phyloP scores from a whole-genome alignment of 1,284 basidiomycete genomes.

The Malassezia globosa region DNA sequence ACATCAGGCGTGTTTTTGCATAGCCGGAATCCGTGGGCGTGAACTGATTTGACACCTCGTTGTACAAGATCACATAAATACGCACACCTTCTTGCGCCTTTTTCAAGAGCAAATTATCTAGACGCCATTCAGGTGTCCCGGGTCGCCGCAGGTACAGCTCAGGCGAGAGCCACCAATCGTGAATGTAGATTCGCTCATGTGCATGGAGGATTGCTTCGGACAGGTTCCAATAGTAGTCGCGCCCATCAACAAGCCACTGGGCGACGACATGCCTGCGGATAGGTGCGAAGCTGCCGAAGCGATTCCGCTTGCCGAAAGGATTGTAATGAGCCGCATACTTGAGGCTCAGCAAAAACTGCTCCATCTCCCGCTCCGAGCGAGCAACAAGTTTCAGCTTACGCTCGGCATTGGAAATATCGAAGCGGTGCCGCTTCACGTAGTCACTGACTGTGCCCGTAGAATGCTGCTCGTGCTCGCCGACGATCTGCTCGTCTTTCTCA shows the following conservation, averaged over 20 bases:
- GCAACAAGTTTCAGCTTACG: slow-evolving; percentile 76
- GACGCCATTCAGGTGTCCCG: slow-evolving; percentile 69
- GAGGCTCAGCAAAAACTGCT: slow-evolving; percentile 88
- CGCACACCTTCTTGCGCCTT: slow-evolving; percentile 95
- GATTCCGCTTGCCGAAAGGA: slow-evolving; percentile 67
- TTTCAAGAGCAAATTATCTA: slow-evolving; percentile 74
- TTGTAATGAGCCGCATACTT: slow-evolving; percentile 69
- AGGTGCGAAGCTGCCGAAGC: slow-evolving; percentile 73
- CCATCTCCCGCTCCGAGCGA: slow-evolving; percentile 85
- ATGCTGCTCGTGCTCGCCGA: neutral
- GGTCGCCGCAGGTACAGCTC: slow-evolving; percentile 77
- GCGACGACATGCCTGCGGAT: slow-evolving; percentile 83
- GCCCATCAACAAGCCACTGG: slow-evolving; percentile 98
- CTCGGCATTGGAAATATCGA: slow-evolving; percentile 85
- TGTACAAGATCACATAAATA: slow-evolving; percentile 74
- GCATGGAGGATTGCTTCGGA: slow-evolving; percentile 83
- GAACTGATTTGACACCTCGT: slow-evolving; percentile 93
- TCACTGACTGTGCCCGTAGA: slow-evolving; percentile 6
- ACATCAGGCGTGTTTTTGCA: slow-evolving; percentile 74
- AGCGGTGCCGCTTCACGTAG: slow-evolving; percentile 60
- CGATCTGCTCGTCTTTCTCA: neutral
- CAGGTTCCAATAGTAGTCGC: slow-evolving; percentile 56
- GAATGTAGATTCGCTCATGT: slow-evolving; percentile 56
- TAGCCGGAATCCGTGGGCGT: slow-evolving; percentile 61
- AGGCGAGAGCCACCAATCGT: slow-evolving; percentile 49